Evolutionary conservation across 2,329 filamentous ascomycete genomes (phyloP).

Genomic region (Epichloe sibirici): DNA sequence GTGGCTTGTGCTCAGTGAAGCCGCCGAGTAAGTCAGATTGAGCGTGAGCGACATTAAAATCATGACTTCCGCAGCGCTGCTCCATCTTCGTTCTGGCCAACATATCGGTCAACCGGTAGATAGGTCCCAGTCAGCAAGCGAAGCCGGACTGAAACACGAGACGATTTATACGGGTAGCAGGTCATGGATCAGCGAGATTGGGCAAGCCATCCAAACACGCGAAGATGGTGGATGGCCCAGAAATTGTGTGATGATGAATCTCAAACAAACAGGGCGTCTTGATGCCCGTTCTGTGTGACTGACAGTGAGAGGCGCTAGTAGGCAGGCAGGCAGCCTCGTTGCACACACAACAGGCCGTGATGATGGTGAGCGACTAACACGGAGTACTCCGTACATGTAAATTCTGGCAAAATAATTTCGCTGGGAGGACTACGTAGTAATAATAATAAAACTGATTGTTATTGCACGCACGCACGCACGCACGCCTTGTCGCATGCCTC

Average conservation of each 20-base stretch:
- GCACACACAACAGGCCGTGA: neutral
- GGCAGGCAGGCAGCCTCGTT: neutral
- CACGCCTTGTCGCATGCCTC: constrained; percentile 14
- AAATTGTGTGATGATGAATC: too few species aligned
- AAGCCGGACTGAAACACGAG: neutral
- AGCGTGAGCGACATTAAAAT: neutral
- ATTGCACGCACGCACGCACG: neutral
- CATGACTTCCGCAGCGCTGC: neutral
- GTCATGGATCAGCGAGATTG: neutral
- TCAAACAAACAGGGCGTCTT: too few species aligned
- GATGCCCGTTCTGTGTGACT: neutral
- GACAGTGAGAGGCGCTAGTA: neutral
- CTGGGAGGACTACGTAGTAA: neutral
- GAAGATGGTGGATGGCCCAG: neutral
- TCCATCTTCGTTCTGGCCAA: neutral
- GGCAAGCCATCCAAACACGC: neutral
- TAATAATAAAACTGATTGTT: neutral
- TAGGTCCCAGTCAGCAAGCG: neutral
- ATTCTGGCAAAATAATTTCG: too few species aligned
- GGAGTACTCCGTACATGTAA: too few species aligned
- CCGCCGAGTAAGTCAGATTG: too few species aligned
- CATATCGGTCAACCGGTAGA: neutral
- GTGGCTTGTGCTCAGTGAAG: too few species aligned
- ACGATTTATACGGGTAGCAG: neutral
- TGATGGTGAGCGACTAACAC: neutral